Conservation (phyloP, 129 eudicot genomes). For the Sambucus nigra region DNA sequence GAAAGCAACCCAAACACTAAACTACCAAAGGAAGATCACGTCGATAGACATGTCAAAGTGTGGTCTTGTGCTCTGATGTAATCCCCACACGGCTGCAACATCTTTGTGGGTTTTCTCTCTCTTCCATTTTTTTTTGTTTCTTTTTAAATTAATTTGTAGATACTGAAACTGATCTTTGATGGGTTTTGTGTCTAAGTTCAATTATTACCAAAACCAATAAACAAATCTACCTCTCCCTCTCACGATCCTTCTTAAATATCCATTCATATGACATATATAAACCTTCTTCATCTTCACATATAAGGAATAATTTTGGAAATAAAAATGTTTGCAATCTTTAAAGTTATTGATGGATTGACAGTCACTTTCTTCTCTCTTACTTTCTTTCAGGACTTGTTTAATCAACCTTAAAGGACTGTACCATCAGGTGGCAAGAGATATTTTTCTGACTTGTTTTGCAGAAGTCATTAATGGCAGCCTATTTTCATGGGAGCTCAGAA, state of each 20-base stretch:
- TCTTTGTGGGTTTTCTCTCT: background rate
- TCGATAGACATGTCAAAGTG: constrained; percentile 4
- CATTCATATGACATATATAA: background rate
- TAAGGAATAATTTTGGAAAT: background rate
- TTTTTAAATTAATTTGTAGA: background rate
- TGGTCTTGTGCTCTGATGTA: background rate
- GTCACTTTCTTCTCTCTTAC: background rate
- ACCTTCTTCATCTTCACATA: background rate
- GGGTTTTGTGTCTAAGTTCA: constrained; percentile 7
- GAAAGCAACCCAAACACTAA: constrained; percentile 3
- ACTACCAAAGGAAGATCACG: background rate
- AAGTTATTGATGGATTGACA: constrained; percentile 12
- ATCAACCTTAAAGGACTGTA: too few relatives aligned
- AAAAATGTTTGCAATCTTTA: constrained; percentile 4
- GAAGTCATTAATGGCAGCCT: constrained; percentile 11
- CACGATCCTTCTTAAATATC: background rate
- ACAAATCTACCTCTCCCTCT: background rate
- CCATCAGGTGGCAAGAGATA: too few relatives aligned
- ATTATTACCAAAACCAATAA: background rate
- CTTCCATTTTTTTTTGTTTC: background rate
- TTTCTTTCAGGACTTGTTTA: background rate
- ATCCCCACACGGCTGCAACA: background rate
- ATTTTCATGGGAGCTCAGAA: constrained; percentile 33
- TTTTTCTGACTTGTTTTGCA: too few relatives aligned
- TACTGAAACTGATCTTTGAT: background rate